Evolutionary conservation across 148 eudicot species (phyloP).

Genomic region (Spergularia marina): DNA sequence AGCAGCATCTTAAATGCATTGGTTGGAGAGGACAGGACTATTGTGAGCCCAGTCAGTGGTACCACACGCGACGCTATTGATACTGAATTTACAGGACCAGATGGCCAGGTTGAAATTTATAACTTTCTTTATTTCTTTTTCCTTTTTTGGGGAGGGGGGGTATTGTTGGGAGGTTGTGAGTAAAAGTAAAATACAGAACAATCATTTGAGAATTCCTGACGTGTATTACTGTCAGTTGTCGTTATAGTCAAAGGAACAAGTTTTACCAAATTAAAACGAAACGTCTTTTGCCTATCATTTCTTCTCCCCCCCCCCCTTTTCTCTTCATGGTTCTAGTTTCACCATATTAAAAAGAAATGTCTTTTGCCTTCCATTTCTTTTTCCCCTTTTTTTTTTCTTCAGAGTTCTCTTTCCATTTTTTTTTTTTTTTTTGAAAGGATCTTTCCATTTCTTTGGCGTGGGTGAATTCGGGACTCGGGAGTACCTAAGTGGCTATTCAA

Average conservation of each 20-base stretch:
- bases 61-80: slow-evolving; percentile 99
- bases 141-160: not conserved
- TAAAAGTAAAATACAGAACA: not conserved
- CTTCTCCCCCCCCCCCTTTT: too few relatives aligned
- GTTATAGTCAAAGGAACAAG: not conserved
- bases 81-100: slow-evolving; percentile 79
- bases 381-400: too few relatives aligned
- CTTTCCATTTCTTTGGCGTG: not conserved
- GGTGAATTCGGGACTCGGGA: not conserved
- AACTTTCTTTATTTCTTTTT: not conserved
- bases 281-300: too few relatives aligned
- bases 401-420: not conserved
- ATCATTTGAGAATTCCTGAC: too few relatives aligned
- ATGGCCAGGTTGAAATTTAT: slow-evolving; percentile 73
- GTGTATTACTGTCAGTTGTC: too few relatives aligned
- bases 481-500: not conserved
- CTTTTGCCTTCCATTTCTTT: too few relatives aligned
- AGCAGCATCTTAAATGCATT: slow-evolving; percentile 97
- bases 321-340: not conserved
- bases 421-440: not conserved
- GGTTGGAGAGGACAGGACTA: slow-evolving; percentile 95
- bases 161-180: not conserved
- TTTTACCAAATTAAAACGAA: not conserved
- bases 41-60: slow-evolving; percentile 98
- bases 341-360: too few relatives aligned